Evolutionary conservation across 2,329 filamentous ascomycete genomes (phyloP).

Genomic region (Fusarium continuum): DNA sequence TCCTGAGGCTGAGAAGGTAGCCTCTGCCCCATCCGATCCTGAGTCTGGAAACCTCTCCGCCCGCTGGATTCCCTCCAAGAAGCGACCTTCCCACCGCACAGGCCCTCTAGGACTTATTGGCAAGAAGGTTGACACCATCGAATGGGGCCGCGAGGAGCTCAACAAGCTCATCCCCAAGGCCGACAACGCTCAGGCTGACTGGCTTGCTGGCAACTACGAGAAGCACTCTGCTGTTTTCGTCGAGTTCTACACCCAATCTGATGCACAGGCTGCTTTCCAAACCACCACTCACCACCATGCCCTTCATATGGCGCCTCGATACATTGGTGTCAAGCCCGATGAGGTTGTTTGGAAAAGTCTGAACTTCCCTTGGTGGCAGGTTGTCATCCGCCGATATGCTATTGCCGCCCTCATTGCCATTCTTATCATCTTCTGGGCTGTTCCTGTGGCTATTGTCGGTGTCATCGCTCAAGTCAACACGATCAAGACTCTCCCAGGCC

Average conservation of each 20-base stretch:
- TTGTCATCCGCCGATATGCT: slow-evolving; percentile 72
- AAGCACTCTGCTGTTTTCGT: slow-evolving; percentile 85
- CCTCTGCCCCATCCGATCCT: slow-evolving; percentile 63
- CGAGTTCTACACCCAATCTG: slow-evolving; percentile 83
- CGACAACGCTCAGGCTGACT: slow-evolving; percentile 69
- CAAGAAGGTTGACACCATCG: slow-evolving; percentile 80
- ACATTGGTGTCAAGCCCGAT: slow-evolving; percentile 79
- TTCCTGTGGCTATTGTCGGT: slow-evolving; percentile 81
- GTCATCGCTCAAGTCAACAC: slow-evolving; percentile 84
- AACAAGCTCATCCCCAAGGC: slow-evolving; percentile 70
- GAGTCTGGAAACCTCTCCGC: slow-evolving; percentile 73
- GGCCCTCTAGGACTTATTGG: slow-evolving; percentile 72
- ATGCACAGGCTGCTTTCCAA: slow-evolving; percentile 87
- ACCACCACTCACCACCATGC: slow-evolving; percentile 82
- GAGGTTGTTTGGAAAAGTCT: slow-evolving; percentile 92
- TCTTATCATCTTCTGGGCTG: slow-evolving; percentile 86
- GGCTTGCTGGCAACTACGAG: slow-evolving; percentile 70
- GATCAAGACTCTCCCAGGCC: slow-evolving; percentile 72
- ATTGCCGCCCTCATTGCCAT: slow-evolving; percentile 73
- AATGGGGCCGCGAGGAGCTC: slow-evolving; percentile 74
- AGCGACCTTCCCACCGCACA: slow-evolving; percentile 75
- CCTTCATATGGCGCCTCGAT: slow-evolving; percentile 84
- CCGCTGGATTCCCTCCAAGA: slow-evolving; percentile 72
- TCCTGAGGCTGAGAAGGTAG: slow-evolving; percentile 28
- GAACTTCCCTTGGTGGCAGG: slow-evolving; percentile 74